phyloP scores from a whole-genome alignment of 2,329 filamentous ascomycete species.

The Fusarium verrucosum region DNA sequence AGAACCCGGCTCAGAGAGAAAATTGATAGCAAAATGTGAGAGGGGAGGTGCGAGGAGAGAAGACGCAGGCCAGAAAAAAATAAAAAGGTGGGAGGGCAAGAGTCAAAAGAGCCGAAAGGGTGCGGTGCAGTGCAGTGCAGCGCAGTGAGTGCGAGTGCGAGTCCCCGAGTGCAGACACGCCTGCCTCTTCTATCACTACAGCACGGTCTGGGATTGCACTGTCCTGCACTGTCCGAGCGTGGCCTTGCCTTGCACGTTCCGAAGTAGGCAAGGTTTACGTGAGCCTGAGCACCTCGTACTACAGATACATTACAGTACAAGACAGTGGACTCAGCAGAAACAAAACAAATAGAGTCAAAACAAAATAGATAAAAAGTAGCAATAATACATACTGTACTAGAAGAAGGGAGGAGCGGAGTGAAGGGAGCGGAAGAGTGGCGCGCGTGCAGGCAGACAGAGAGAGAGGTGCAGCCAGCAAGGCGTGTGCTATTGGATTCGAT shows the following conservation, averaged over 20 bases:
- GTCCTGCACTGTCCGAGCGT: neutral
- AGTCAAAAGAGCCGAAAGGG: constrained; percentile 27
- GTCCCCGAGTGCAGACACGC: constrained; percentile 19
- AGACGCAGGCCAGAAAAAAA: constrained; percentile 1
- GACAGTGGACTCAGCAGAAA: too few relatives aligned
- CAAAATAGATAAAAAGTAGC: constrained; percentile 7
- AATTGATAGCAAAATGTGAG: constrained; percentile 8
- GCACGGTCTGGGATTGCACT: neutral
- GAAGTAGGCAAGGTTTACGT: neutral
- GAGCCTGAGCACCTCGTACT: constrained; percentile 16
- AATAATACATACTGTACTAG: neutral
- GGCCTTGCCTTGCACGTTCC: neutral
- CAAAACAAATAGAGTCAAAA: constrained; percentile 8
- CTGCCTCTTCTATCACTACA: constrained; percentile 19
- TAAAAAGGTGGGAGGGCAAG: constrained; percentile 33
- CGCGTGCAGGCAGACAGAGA: too few relatives aligned
- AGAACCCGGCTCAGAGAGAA: constrained; percentile 35
- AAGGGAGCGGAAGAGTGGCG: constrained; percentile 30
- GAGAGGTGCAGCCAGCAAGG: constrained; percentile 26
- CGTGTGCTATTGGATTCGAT: constrained; percentile 16
- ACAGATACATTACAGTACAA: neutral
- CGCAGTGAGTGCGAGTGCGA: too few relatives aligned
- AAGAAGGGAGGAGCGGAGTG: constrained; percentile 19
- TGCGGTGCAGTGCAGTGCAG: constrained; percentile 7
- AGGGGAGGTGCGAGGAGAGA: constrained; percentile 27